A percentile compares a stretch with the other conserved stretches of the same genome.
These are phyloP conservation scores for Adansonia grandidieri DNA, from an alignment of 441 rosid genomes.

Conservation along the genomic window DNA sequence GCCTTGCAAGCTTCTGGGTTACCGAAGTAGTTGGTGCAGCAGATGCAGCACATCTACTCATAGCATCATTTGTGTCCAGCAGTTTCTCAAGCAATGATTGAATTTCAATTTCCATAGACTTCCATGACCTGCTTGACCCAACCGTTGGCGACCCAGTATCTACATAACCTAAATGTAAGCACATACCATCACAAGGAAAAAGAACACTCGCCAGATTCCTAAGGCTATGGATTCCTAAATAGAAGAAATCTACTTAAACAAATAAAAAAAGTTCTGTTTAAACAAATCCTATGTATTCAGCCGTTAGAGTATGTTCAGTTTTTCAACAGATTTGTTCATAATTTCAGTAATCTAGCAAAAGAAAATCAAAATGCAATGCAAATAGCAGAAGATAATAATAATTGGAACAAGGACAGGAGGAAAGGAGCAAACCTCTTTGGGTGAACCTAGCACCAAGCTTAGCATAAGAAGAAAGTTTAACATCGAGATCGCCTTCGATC, in stretches of 20 bases:
- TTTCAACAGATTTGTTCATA: neutral
- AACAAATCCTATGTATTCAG: constrained; percentile 5
- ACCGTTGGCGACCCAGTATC: constrained; percentile 84
- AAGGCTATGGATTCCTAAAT: neutral
- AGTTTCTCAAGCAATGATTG: constrained; percentile 90
- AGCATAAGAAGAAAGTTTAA: constrained; percentile 94
- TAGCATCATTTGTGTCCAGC: constrained; percentile 82
- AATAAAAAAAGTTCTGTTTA: neutral
- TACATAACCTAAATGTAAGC: constrained; percentile 55
- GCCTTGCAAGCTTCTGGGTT: constrained; percentile 93
- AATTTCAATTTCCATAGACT: constrained; percentile 97
- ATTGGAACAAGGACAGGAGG: constrained; percentile 2
- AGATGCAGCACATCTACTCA: constrained; percentile 96
- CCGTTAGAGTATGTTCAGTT: neutral
- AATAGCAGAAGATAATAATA: neutral
- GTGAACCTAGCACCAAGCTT: constrained; percentile 88
- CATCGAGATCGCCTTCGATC: constrained; percentile 94
- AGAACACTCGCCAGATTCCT: neutral
- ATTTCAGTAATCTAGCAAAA: constrained; percentile 4
- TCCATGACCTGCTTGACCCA: constrained; percentile 89
- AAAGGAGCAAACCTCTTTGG: constrained; percentile 69
- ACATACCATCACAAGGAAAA: constrained; percentile 16
- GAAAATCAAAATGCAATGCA: constrained; percentile 8
- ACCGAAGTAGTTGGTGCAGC: constrained; percentile 85
- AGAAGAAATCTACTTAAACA: neutral